Evolutionary conservation across 495 filamentous ascomycete genomes (phyloP).

Genomic region (Aspergillus nanangensis): DNA sequence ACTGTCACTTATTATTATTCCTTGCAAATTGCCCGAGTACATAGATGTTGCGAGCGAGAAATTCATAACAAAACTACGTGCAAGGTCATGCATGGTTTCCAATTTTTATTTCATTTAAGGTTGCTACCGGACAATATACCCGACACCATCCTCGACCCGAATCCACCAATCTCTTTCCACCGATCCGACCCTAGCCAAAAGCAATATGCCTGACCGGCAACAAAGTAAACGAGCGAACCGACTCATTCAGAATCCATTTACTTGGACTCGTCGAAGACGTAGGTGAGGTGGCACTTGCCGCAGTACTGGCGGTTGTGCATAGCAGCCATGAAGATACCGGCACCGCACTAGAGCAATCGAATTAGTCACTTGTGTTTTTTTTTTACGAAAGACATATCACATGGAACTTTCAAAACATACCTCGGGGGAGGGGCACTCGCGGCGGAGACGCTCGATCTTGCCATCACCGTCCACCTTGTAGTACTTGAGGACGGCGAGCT

Average conservation of each 20-base stretch:
- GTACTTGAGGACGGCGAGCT: conserved; percentile 99
- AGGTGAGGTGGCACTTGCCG: conserved; percentile 98
- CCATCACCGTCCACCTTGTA: conserved; percentile 99
- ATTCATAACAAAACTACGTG: neutral
- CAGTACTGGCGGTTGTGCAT: conserved; percentile 99
- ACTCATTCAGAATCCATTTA: conserved; percentile 32
- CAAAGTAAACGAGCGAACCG: conserved; percentile 14
- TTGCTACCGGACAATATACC: conserved; percentile 11
- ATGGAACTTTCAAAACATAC: conserved; percentile 52
- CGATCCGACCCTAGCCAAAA: conserved; percentile 13
- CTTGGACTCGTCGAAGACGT: conserved; percentile 92
- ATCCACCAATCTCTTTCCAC: conserved; percentile 14
- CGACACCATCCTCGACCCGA: conserved; percentile 15
- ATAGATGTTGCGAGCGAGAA: no score
- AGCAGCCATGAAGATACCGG: conserved; percentile 99
- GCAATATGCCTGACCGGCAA: conserved; percentile 19
- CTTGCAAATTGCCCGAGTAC: no score
- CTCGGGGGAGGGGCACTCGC: conserved; percentile 91
- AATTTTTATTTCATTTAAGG: conserved; percentile 15
- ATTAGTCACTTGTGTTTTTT: conserved; percentile 3
- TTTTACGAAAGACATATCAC: neutral
- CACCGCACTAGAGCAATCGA: conserved; percentile 70
- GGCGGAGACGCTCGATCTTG: conserved; percentile 98
- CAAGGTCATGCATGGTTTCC: conserved; percentile 1
- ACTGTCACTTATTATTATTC: no score